Base-by-base conservation (phyloP, 1,284 basidiomycete species). In the Phylloporus sp. region DNA sequence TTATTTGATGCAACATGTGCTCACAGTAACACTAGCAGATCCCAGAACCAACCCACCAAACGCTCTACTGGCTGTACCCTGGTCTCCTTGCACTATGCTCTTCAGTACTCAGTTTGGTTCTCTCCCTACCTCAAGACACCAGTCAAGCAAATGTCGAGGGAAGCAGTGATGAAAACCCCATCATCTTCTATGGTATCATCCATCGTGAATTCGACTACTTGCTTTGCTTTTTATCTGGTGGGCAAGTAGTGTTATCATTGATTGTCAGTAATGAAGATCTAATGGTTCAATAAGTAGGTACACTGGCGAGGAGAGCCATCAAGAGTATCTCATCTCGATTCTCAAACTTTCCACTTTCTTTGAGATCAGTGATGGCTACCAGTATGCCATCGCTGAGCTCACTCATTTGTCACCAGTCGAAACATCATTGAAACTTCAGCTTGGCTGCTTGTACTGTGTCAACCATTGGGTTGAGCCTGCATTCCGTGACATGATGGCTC, bases 161-260 rank as follows among this genome's bases (percentile, higher is more conserved):
- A 0, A 50, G 1, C 1, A 60, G 31, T 15, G 60, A 64, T 6
- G 56, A 68, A 15, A 68, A 66, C 18, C 55, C 62, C 2, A 68
- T 68, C 15, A 10, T 66, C 1, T 32, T 66, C 0, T 34, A 56
- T 22, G 60, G 64, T 1, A 24, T 68, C 4, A 26, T 60, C 3
- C 32, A 26, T 3, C 28, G 7, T 26, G 62, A 68, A 11, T 68
- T 68, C 60, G 62, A 68, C 26, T 37, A 66, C 13, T 34, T 68
- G 29, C 8, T 66, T 10, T 37, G 47, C 18, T 17, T 62, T 40
- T 47, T 67, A 22, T 60, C 28, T 11, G 57, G 64, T 3, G 50
- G 59, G 66, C 59, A 12, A 5, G 52, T 65, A 28, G 10, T 28
- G 13, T 28, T 28, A 24, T 31, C 17, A 5, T 22, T 50, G 29